phyloP scores from a whole-genome alignment of 2,329 filamentous ascomycete genomes.

The Colletotrichum tamarilloi region DNA sequence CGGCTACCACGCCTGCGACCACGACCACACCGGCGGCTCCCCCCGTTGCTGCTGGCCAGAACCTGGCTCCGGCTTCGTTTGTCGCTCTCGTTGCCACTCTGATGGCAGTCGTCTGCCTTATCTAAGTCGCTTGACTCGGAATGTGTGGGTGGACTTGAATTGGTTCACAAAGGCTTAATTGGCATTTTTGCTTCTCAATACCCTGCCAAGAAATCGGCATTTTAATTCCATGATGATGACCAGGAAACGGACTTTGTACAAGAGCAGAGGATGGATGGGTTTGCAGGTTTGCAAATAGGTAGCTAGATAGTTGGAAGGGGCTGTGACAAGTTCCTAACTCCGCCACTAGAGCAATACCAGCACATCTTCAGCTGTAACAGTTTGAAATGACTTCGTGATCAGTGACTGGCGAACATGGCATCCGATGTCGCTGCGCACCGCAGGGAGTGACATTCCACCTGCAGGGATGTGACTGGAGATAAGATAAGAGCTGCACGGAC shows the following conservation, averaged over 20 bases:
- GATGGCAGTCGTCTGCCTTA: conserved; percentile 46
- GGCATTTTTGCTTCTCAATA: conserved; percentile 15
- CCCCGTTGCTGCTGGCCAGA: conserved; percentile 43
- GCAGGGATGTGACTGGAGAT: neutral
- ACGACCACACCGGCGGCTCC: conserved; percentile 33
- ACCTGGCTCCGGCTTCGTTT: conserved; percentile 45
- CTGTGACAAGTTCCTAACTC: neutral
- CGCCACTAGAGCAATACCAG: conserved; percentile 10
- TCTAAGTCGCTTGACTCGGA: conserved; percentile 42
- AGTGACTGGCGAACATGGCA: neutral
- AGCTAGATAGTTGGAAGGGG: neutral
- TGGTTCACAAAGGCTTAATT: conserved; percentile 14
- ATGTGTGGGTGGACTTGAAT: conserved; percentile 6
- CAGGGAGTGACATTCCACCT: neutral
- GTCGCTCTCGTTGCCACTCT: conserved; percentile 48
- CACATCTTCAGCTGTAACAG: neutral
- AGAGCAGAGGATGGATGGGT: neutral
- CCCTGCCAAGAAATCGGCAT: conserved; percentile 15
- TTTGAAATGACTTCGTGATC: neutral
- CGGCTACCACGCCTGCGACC: conserved; percentile 30
- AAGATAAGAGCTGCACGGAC: neutral
- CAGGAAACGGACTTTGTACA: conserved; percentile 1
- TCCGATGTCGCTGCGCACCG: neutral
- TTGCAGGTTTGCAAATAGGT: conserved; percentile 10
- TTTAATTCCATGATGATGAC: conserved; percentile 26